A percentile compares a stretch with the other conserved stretches of the same genome.
Conservation (phyloP, 2,329 filamentous ascomycete genomes). For the Septoria linicola region DNA sequence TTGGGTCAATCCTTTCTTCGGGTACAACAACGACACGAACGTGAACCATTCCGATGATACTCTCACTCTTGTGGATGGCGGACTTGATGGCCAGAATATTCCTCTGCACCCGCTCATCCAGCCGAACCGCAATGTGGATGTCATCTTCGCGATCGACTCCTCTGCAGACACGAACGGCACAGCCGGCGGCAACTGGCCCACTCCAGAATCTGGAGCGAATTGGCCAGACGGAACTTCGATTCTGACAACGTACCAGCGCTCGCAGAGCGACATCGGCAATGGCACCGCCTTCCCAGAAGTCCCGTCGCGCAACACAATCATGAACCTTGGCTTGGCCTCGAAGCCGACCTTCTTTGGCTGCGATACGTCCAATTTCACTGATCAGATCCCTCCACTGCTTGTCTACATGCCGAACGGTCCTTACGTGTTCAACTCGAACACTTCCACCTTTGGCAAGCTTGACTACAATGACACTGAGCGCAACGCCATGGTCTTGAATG, state of each 20-base stretch:
- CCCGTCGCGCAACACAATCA: conserved; percentile 72
- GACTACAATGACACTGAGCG: conserved; percentile 65
- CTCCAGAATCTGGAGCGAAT: conserved; percentile 43
- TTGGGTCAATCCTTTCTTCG: conserved; percentile 76
- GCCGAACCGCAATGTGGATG: conserved; percentile 68
- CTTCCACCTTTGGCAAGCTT: conserved; percentile 68
- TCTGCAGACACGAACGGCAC: conserved; percentile 65
- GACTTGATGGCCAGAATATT: conserved; percentile 75
- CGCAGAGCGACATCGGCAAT: conserved; percentile 59
- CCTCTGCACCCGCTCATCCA: conserved; percentile 76
- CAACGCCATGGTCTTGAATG: conserved; percentile 80
- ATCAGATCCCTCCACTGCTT: conserved; percentile 61
- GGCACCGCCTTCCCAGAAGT: conserved; percentile 69
- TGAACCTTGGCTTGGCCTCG: conserved; percentile 73
- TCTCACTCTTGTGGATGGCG: conserved; percentile 75
- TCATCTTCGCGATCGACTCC: conserved; percentile 77
- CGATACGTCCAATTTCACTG: conserved; percentile 62
- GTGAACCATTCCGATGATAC: conserved; percentile 53
- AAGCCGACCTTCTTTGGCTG: conserved; percentile 76
- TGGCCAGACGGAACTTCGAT: conserved; percentile 79
- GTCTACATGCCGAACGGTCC: conserved; percentile 74
- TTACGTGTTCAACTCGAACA: conserved; percentile 74
- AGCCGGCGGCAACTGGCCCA: conserved; percentile 45
- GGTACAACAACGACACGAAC: conserved; percentile 61
- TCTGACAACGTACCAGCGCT: conserved; percentile 71